phyloP scores from a whole-genome alignment of 257 asterid species.

The Knoxia roxburghii region DNA sequence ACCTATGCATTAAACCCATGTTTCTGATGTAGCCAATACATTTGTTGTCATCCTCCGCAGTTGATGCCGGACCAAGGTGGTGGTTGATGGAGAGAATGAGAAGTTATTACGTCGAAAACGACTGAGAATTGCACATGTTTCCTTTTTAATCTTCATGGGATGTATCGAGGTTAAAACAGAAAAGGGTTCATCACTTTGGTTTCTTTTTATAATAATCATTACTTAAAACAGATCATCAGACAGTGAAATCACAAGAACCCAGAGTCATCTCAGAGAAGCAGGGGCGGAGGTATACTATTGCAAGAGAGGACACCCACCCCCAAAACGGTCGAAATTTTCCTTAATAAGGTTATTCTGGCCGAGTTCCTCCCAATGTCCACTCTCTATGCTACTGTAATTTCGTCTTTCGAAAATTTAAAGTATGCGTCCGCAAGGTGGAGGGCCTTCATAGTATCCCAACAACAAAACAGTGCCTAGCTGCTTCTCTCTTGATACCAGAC shows the following conservation, averaged over 20 bases:
- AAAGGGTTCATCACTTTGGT: background rate
- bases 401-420: too few relatives aligned
- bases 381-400: too few relatives aligned
- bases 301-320: too few relatives aligned
- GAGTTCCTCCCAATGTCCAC: too few relatives aligned
- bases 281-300: too few relatives aligned
- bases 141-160: background rate
- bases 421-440: too few relatives aligned
- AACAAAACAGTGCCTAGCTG: too few relatives aligned
- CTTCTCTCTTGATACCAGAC: too few relatives aligned
- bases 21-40: slow-evolving; percentile 21
- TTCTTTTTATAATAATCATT: background rate
- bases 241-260: background rate
- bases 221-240: background rate
- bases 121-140: background rate
- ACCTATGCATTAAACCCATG: slow-evolving; percentile 5
- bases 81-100: background rate
- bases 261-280: too few relatives aligned
- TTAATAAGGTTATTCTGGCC: too few relatives aligned
- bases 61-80: background rate
- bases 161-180: background rate
- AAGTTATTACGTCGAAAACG: slow-evolving; percentile 9
- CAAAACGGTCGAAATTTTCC: too few relatives aligned
- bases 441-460: too few relatives aligned
- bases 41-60: slow-evolving; percentile 6